Evolutionary conservation across 148 eudicot genomes (phyloP), one percentile per base, ranked within the genome.

Genomic region (Amaranthus palmeri): DNA sequence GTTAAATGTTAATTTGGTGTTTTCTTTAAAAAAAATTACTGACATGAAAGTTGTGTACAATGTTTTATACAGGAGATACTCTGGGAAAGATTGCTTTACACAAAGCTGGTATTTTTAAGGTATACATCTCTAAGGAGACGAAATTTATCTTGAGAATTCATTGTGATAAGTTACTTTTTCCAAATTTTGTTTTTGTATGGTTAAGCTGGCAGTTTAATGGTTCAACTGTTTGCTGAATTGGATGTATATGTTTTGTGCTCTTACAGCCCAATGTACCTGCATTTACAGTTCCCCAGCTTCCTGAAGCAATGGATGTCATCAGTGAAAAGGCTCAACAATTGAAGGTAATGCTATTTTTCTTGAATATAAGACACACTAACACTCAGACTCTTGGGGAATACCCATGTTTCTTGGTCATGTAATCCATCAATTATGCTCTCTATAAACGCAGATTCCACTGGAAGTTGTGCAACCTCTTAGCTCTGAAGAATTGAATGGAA

Each of bases 31-130:
- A 13, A 12, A 68, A 44, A 61, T 15, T 70, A 36, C 54, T 7
- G 54, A 51, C 62, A 3, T 67, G 47, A 58, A 46, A 51, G 47
- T 62, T 9, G 10, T 78, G 9, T 43, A 54, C 67, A 4, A 51
- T 69, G 42, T 69, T 63, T 63, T 73, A 54, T 80, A 76, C 83
- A 91, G 97, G 97, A 74, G 81, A 87, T 76, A 91, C 87, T 45
- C 79, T 91, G 67, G 88, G 72, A 73, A 40, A 78, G 77, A 91
- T 91, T 83, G 97, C 97, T 53, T 80, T 77, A 51, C 97, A 91
- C 68, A 91, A 91, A 74, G 95, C 97, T 73, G 97, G 97, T 81
- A 91, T 91, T 42, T 81, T 91, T 67, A 91, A 91, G 95, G 97
- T 88, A 84, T 76, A 63, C 66, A 67, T 51, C 63, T 61, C 52